Evolutionary conservation across 208 protist species (phyloP), one percentile per base, ranked within the genome.

Genomic region (Crithidia bombi): DNA sequence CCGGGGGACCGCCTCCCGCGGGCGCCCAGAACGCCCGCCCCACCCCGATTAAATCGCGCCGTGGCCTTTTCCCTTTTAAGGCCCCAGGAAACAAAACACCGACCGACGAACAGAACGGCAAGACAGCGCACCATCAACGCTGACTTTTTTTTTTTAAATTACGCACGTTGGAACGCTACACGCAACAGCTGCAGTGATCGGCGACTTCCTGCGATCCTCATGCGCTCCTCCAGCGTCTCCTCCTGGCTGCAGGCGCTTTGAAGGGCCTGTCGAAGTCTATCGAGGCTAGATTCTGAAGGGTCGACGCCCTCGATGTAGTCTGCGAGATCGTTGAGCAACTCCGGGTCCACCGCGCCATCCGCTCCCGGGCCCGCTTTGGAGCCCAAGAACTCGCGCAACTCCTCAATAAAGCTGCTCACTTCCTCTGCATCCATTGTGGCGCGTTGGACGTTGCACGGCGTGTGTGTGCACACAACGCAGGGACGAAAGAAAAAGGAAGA

Each of bases 231-330:
- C 0, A 51, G n/a, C 14, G 64, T 17, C 12, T 65, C 9, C 0
- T 51, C 30, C 30, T 33, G 43, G 30, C 25, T 25, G 21, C 38
- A 46, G 63, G 70, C 63, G 19, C 21, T 41, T 15, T 69, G 33
- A 10, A 76, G 43, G 10, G 46, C 47, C 6, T 52, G 12, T 23
- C 54, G 47, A 19, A 76, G 63, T 21, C 58, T 44, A 1, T 70
- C 63, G 5, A 76, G 38, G n/a, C 55, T 59, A 17, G 55, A 39
- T 12, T 56, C 63, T 38, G 25, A 46, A 17, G 70, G 64, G 70
- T 76, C 70, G 32, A 47, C 56, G 17, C 70, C 70, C 54, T 76
- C 70, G 36, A 76, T 49, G 63, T 70, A 76, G 55, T 76, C 70
- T 3, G 70, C 70, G 25, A 76, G 36, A 6, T 54, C 51, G 56